Percentiles rank a stretch among this genome's conserved stretches.
Conservation (phyloP, 2,329 filamentous ascomycete species). For the Claviceps sp. region DNA sequence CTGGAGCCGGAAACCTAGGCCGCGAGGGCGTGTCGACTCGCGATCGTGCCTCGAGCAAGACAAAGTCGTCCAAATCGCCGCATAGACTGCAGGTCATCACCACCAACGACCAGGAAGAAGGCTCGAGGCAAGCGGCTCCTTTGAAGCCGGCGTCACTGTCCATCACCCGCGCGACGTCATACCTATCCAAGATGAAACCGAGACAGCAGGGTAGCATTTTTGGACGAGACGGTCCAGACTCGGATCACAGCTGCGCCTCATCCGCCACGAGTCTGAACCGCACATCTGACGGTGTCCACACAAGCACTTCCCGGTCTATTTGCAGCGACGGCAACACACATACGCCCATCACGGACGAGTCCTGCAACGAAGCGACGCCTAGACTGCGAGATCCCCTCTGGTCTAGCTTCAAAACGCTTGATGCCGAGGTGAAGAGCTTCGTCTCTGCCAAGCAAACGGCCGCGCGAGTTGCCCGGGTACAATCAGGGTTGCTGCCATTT, state of each 20-base stretch:
- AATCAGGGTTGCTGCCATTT: conserved; percentile 62
- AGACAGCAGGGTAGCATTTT: conserved; percentile 32
- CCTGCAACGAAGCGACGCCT: conserved; percentile 29
- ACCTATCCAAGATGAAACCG: conserved; percentile 34
- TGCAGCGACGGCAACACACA: conserved; percentile 25
- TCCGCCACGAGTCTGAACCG: conserved; percentile 32
- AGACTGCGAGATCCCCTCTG: conserved; percentile 38
- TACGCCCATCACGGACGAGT: conserved; percentile 28
- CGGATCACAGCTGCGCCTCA: conserved; percentile 31
- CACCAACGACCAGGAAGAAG: conserved; percentile 11
- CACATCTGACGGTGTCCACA: conserved; percentile 23
- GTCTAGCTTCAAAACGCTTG: conserved; percentile 40
- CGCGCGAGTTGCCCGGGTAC: conserved; percentile 63
- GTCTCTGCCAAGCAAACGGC: conserved; percentile 54
- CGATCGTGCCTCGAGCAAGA: not conserved
- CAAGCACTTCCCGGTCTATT: conserved; percentile 24
- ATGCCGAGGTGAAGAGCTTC: conserved; percentile 42
- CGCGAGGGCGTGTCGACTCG: not conserved
- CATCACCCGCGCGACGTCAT: conserved; percentile 31
- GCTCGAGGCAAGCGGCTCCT: conserved; percentile 19
- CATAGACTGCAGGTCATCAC: conserved; percentile 17
- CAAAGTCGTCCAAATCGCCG: conserved; percentile 6
- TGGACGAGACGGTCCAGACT: conserved; percentile 21
- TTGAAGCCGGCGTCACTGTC: conserved; percentile 23
- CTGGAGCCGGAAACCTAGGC: conserved; percentile 12